phyloP scores from a whole-genome alignment of 192 early-diverging fungal genomes.

The Coemansia brasiliensis region DNA sequence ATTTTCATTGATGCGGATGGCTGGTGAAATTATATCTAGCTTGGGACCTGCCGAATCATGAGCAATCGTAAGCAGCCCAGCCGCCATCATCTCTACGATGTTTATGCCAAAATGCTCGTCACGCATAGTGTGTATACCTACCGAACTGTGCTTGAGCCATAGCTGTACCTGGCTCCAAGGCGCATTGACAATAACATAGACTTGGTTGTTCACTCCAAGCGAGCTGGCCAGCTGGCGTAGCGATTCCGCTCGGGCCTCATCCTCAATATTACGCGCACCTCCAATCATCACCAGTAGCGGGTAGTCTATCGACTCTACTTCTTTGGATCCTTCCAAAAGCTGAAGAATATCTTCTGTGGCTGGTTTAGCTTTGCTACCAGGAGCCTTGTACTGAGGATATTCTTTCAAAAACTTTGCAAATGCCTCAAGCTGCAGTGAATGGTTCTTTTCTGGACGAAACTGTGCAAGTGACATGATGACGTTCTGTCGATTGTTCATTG shows the following conservation, averaged over 20 bases:
- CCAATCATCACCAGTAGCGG: slow-evolving; percentile 80
- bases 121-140: slow-evolving; percentile 95
- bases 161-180: slow-evolving; percentile 65
- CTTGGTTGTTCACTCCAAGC: slow-evolving; percentile 67
- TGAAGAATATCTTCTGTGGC: not conserved
- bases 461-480: slow-evolving; percentile 89
- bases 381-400: slow-evolving; percentile 58
- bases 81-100: slow-evolving; percentile 95
- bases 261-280: slow-evolving; percentile 77
- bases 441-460: slow-evolving; percentile 96
- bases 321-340: not conserved
- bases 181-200: slow-evolving; percentile 82
- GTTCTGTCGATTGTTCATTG: slow-evolving; percentile 57
- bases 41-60: slow-evolving; percentile 53
- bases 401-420: slow-evolving; percentile 63
- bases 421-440: slow-evolving; percentile 76
- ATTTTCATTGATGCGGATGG: slow-evolving; percentile 10
- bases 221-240: slow-evolving; percentile 52
- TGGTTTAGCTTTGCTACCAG: slow-evolving; percentile 15
- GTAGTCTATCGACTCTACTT: slow-evolving; percentile 6
- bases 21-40: slow-evolving; percentile 45
- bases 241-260: slow-evolving; percentile 65
- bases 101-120: slow-evolving; percentile 99
- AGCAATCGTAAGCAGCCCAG: slow-evolving; percentile 44
- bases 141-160: slow-evolving; percentile 61